phyloP scores from a whole-genome alignment of 2,329 filamentous ascomycete genomes.

The Stromatinia cepivora region DNA sequence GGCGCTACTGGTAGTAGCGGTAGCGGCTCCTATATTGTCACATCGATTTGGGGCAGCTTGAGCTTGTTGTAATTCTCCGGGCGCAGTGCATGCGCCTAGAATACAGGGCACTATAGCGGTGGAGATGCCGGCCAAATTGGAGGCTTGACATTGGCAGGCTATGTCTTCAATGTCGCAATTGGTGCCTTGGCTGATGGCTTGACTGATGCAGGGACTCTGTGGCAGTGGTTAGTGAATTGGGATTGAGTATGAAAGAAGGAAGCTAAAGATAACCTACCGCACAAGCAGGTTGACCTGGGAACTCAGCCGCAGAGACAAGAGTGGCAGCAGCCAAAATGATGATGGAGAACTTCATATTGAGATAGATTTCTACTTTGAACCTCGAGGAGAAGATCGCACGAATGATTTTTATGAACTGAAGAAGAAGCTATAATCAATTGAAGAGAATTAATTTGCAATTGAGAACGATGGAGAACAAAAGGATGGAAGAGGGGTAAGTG shows the following conservation, averaged over 20 bases:
- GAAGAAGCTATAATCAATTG: background rate
- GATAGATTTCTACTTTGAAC: background rate
- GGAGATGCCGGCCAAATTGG: background rate
- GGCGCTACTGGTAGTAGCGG: background rate
- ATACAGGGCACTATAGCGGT: background rate
- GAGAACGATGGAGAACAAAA: slow-evolving; percentile 15
- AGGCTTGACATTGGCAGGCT: slow-evolving; percentile 9
- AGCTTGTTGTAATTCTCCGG: slow-evolving; percentile 5
- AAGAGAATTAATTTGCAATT: background rate
- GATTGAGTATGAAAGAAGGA: background rate
- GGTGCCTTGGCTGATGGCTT: slow-evolving; percentile 10
- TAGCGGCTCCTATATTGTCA: background rate
- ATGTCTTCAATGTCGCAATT: slow-evolving; percentile 11
- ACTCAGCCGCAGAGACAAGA: background rate
- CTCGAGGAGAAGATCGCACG: background rate
- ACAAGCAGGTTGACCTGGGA: slow-evolving; percentile 9
- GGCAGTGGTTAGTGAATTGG: background rate
- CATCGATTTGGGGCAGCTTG: background rate
- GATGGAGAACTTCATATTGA: slow-evolving; percentile 15
- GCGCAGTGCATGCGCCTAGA: background rate
- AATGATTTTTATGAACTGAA: background rate
- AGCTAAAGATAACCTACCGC: background rate
- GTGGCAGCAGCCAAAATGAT: slow-evolving; percentile 1
- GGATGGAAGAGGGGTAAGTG: background rate
- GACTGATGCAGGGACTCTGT: slow-evolving; percentile 4